A percentile compares a stretch with the other conserved stretches of the same genome.
These are phyloP conservation scores for Backusella westeae DNA, from an alignment of 192 early-diverging fungal species.

Conservation along the genomic window DNA sequence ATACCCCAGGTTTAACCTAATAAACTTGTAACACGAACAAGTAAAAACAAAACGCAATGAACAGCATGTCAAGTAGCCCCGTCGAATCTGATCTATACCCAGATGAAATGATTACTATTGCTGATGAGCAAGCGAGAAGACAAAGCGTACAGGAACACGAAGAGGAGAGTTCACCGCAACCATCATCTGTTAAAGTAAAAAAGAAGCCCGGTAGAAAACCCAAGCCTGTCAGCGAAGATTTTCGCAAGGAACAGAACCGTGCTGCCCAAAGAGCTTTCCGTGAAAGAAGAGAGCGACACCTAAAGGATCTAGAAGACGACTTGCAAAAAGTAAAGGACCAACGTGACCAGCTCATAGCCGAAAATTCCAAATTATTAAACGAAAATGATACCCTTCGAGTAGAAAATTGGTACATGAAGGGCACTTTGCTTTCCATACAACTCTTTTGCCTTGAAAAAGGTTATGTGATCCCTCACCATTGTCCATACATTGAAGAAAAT, in stretches of 20 bases:
- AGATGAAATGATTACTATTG: not conserved
- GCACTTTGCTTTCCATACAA: conserved; percentile 46
- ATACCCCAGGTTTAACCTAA: not conserved
- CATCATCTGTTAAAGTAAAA: conserved; percentile 42
- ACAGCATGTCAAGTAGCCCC: not conserved
- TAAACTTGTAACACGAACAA: not conserved
- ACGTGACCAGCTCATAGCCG: conserved; percentile 43
- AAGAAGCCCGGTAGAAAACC: conserved; percentile 62
- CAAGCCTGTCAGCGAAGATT: conserved; percentile 54
- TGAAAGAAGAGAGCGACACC: conserved; percentile 79
- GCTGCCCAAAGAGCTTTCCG: conserved; percentile 90
- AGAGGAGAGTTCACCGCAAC: not conserved
- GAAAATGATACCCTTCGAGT: conserved; percentile 41
- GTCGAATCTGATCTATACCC: not conserved
- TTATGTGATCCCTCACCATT: conserved; percentile 29
- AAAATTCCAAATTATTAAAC: conserved; percentile 37
- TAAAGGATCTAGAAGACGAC: conserved; percentile 71
- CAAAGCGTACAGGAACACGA: not conserved
- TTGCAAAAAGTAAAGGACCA: conserved; percentile 65
- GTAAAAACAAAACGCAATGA: not conserved
- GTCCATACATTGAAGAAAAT: conserved; percentile 31
- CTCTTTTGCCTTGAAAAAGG: conserved; percentile 34
- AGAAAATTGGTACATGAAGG: conserved; percentile 52
- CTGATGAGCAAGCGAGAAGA: not conserved
- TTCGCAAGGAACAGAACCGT: conserved; percentile 78